phyloP scores from a whole-genome alignment of 202 grass and related monocot genomes.

The Carex sylvatica region DNA sequence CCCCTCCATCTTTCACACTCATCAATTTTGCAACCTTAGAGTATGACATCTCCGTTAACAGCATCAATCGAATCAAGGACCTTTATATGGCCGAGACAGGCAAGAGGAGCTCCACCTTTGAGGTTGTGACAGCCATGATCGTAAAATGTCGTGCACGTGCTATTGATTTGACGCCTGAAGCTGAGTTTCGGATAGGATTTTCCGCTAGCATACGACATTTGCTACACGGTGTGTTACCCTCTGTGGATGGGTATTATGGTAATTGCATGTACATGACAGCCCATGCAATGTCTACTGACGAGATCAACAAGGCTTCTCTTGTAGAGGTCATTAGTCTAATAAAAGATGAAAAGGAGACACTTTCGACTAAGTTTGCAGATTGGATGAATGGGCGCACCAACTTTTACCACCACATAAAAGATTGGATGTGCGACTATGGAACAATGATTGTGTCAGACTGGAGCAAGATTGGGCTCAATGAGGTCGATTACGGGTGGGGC shows the following conservation, averaged over 20 bases:
- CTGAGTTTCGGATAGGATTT: slow-evolving; percentile 49
- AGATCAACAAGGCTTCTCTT: slow-evolving; percentile 36
- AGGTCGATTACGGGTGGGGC: slow-evolving; percentile 55
- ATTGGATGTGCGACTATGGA: slow-evolving; percentile 60
- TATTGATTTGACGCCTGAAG: slow-evolving; percentile 31
- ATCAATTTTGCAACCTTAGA: slow-evolving; percentile 46
- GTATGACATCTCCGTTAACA: slow-evolving; percentile 58
- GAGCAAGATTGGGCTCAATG: slow-evolving; percentile 56
- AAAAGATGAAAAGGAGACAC: slow-evolving; percentile 45
- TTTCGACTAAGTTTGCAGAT: slow-evolving; percentile 37
- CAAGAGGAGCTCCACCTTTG: slow-evolving; percentile 67
- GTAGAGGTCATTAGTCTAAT: slow-evolving; percentile 41
- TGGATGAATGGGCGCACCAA: slow-evolving; percentile 47
- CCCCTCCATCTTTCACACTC: slow-evolving; percentile 33
- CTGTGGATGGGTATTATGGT: slow-evolving; percentile 54
- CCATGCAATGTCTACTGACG: slow-evolving; percentile 34
- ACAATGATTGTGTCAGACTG: slow-evolving; percentile 58
- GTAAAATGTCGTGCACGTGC: slow-evolving; percentile 54
- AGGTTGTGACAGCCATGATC: slow-evolving; percentile 54
- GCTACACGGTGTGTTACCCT: slow-evolving; percentile 44
- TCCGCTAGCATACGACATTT: slow-evolving; percentile 64
- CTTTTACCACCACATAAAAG: slow-evolving; percentile 54
- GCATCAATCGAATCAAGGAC: slow-evolving; percentile 49
- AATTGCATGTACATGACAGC: slow-evolving; percentile 59
- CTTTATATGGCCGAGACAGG: slow-evolving; percentile 40